Evolutionary conservation across 805 yeast genomes (phyloP), one percentile per base, ranked within the genome.

Genomic region (Blastobotrys terrestris): DNA sequence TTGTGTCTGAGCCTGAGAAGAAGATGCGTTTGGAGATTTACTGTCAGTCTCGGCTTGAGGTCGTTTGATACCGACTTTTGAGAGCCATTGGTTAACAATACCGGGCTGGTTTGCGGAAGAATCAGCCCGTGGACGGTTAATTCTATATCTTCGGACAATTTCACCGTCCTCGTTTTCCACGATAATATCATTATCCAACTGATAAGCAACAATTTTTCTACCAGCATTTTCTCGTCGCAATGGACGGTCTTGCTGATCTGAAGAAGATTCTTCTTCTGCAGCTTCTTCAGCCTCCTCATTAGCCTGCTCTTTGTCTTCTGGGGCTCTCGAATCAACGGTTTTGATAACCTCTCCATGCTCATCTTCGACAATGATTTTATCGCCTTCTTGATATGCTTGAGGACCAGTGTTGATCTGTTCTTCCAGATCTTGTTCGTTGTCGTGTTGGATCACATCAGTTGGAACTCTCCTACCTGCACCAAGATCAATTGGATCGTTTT

Each of bases 81-180:
- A 71, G 39, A 83, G 70, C 1, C 85, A 84, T 54, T 71, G 76
- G 44, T 75, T 66, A 15, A 54, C 13, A 14, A 55, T 45, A 16
- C 54, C 31, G 39, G 42, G 13, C 7, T 41, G 35, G 11, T 11
- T 40, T 20, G 40, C 31, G 48, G 22, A 14, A 22, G 5, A 45
- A 26, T 26, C 20, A 6, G 19, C 40, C 18, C 45, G 13, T 43
- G 46, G 21, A 21, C 48, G 56, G 61, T 84, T 87, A 50, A 91
- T 83, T 60, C 73, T 78, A 69, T 90, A 92, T 50, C 96, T 76
- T 63, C 96, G 81, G 46, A 94, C 73, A 52, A 94, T 80, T 60
- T 92, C 98, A 58, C 98, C 99, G 11, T 91, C 96, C 45, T 80
- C 87, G 62, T 90, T 87, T 67, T 92, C 99, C 53, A 94, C 84